A percentile compares a stretch with the other conserved stretches of the same genome.
These are phyloP conservation scores for Lepidium campestre DNA, from an alignment of 441 rosid species.

Conservation along the genomic window DNA sequence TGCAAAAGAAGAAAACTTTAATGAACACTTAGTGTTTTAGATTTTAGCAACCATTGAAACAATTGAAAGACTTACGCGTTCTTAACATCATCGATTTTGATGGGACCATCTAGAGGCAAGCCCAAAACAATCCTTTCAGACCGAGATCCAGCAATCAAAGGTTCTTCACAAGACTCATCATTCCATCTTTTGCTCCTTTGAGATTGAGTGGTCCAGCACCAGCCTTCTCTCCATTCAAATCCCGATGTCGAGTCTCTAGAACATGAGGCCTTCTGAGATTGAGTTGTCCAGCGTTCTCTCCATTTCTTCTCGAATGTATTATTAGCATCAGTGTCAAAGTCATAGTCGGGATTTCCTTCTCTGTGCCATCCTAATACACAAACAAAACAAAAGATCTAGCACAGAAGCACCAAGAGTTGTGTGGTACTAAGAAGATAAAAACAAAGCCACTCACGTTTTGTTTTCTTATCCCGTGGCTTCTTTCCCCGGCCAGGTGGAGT, in stretches of 20 bases:
- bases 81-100: conserved; percentile 25
- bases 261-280: conserved; percentile 6
- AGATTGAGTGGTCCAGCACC: conserved; percentile 29
- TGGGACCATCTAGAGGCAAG: conserved; percentile 22
- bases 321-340: conserved; percentile 1
- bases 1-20: conserved; percentile 17
- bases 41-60: not conserved
- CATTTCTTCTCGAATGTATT: conserved; percentile 6
- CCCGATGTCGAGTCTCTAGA: not conserved
- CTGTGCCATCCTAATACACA: conserved; percentile 26
- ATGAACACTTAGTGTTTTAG: not conserved
- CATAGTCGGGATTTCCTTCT: conserved; percentile 12
- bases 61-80: conserved; percentile 21
- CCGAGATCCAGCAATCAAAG: conserved; percentile 6
- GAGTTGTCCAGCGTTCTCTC: not conserved
- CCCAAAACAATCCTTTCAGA: conserved; percentile 23
- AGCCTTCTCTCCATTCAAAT: conserved; percentile 28
- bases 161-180: conserved; percentile 11
- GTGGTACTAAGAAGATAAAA: not conserved
- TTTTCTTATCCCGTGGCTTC: conserved; percentile 29
- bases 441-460: conserved; percentile 17
- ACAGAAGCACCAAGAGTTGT: not conserved
- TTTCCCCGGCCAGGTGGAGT: conserved; percentile 25
- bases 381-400: not conserved
- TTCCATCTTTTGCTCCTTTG: conserved; percentile 16